Conservation (phyloP, 805 yeast genomes). For the Wickerhamiella azyma region DNA sequence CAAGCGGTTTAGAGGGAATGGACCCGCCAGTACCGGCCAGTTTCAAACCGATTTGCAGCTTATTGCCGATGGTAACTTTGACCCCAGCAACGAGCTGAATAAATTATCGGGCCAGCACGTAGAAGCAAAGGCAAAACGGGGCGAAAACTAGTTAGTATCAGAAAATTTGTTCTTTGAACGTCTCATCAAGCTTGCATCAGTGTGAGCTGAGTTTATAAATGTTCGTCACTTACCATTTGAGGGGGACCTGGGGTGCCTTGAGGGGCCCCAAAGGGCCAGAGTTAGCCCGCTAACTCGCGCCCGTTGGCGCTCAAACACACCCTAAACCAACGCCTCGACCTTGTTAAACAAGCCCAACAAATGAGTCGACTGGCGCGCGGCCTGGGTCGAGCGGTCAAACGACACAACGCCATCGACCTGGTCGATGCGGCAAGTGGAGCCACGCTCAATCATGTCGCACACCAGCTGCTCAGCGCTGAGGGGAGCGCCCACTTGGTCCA, state of each 20-base stretch:
- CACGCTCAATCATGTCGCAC: conserved; percentile 9
- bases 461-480: conserved; percentile 10
- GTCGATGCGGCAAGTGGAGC: conserved; percentile 12
- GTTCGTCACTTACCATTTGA: conserved; percentile 20
- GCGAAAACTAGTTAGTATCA: conserved; percentile 7
- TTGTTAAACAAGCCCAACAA: conserved; percentile 5
- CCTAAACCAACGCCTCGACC: conserved; percentile 6
- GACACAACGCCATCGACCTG: conserved; percentile 11
- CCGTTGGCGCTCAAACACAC: no score
- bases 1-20: conserved; percentile 86
- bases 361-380: not conserved
- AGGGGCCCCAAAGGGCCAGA: not conserved
- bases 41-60: conserved; percentile 79
- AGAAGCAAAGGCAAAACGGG: not conserved
- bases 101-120: conserved; percentile 32
- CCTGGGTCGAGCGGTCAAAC: conserved; percentile 7
- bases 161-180: conserved; percentile 11
- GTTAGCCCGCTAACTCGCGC: no score
- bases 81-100: conserved; percentile 65
- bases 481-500: conserved; percentile 4
- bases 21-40: conserved; percentile 82
- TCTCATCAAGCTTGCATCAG: conserved; percentile 24
- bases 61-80: conserved; percentile 65
- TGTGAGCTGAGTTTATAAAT: conserved; percentile 24
- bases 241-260: not conserved